phyloP scores from a whole-genome alignment of 1,139 yeast species.

The Hemisphaericaspora xylofermentans region DNA sequence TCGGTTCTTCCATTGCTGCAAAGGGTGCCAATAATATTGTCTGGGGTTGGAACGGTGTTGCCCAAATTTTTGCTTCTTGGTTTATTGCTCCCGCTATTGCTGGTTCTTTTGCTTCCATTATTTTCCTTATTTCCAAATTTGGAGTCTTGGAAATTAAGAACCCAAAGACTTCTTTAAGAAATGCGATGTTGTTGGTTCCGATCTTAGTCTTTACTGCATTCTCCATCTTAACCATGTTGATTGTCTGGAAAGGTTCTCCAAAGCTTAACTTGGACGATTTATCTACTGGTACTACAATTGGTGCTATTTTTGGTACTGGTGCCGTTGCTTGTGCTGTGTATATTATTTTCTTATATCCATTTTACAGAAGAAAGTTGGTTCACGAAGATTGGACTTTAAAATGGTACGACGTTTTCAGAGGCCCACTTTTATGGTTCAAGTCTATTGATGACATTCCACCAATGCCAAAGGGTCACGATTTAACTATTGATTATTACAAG shows the following conservation, averaged over 20 bases:
- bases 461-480: slow-evolving; percentile 55
- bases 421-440: slow-evolving; percentile 58
- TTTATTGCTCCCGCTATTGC: slow-evolving; percentile 77
- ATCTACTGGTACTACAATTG: slow-evolving; percentile 50
- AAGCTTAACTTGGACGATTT: slow-evolving; percentile 54
- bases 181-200: slow-evolving; percentile 62
- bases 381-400: slow-evolving; percentile 67
- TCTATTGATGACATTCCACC: slow-evolving; percentile 63
- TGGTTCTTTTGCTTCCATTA: slow-evolving; percentile 58
- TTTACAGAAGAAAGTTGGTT: slow-evolving; percentile 58
- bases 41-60: slow-evolving; percentile 79
- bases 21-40: slow-evolving; percentile 53
- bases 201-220: slow-evolving; percentile 60
- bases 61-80: slow-evolving; percentile 79
- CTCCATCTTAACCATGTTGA: slow-evolving; percentile 59
- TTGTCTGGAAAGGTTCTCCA: slow-evolving; percentile 75
- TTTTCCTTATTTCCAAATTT: slow-evolving; percentile 60
- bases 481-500: slow-evolving; percentile 62
- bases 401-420: slow-evolving; percentile 56
- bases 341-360: slow-evolving; percentile 59
- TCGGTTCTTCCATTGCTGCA: slow-evolving; percentile 77
- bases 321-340: slow-evolving; percentile 54
- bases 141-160: slow-evolving; percentile 60
- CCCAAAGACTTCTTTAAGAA: slow-evolving; percentile 40
- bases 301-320: slow-evolving; percentile 63